Conservation (phyloP, 345 rosid species). For the Eucalyptus lansdowneana region DNA sequence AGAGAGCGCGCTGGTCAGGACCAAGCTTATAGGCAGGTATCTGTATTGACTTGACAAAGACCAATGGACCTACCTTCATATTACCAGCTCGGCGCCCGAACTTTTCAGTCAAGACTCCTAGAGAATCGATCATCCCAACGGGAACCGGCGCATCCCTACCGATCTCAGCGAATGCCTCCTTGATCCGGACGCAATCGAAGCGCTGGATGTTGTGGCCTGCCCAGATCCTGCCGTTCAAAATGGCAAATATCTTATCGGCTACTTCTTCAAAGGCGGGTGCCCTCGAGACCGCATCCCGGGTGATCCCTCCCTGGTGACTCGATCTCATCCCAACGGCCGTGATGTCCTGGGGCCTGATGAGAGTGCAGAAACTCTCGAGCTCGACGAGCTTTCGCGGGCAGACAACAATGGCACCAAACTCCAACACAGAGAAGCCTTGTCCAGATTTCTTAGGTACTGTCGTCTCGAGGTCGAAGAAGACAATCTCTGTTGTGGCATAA, state of each 20-base stretch:
- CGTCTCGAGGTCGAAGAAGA: constrained; percentile 84
- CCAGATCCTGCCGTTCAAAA: constrained; percentile 78
- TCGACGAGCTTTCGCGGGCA: constrained; percentile 62
- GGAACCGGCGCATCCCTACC: constrained; percentile 54
- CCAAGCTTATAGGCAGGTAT: not conserved
- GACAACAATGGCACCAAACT: constrained; percentile 79
- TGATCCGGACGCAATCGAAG: constrained; percentile 72
- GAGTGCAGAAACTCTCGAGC: constrained; percentile 55
- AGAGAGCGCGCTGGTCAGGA: not conserved
- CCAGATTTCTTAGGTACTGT: constrained; percentile 54
- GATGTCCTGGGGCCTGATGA: constrained; percentile 59
- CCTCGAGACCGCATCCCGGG: constrained; percentile 37
- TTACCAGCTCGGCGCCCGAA: constrained; percentile 91
- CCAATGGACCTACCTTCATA: constrained; percentile 52
- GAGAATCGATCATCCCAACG: constrained; percentile 68
- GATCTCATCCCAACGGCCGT: constrained; percentile 43
- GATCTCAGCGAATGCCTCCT: constrained; percentile 66
- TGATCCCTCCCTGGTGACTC: constrained; percentile 55
- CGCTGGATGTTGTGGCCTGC: constrained; percentile 89
- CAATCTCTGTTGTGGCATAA: constrained; percentile 20
- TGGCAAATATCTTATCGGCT: constrained; percentile 45
- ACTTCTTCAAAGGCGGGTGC: constrained; percentile 67
- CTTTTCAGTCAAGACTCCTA: constrained; percentile 48
- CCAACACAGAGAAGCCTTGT: constrained; percentile 54
- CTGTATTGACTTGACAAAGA: not conserved